A percentile compares a stretch with the other conserved stretches of the same genome.
These are phyloP conservation scores for Nemania bipapillata DNA, from an alignment of 2,329 filamentous ascomycete species.

Conservation along the genomic window DNA sequence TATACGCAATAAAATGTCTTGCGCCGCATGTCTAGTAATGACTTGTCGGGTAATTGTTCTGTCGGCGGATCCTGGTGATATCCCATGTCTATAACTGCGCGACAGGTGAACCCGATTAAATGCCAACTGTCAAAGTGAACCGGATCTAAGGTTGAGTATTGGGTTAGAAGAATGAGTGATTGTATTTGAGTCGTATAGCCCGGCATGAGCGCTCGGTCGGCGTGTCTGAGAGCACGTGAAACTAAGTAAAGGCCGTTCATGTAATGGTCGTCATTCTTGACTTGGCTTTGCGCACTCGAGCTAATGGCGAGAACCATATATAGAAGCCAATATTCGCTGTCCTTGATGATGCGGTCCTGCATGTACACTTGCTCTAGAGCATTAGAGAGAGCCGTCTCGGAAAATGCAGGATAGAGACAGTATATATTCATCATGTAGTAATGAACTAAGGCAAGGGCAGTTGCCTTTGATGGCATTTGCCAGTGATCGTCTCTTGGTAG, in stretches of 20 bases:
- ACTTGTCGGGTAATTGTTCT: constrained; percentile 73
- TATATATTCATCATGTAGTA: constrained; percentile 88
- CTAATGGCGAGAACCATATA: constrained; percentile 90
- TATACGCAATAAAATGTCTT: constrained; percentile 92
- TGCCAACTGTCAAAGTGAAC: constrained; percentile 95
- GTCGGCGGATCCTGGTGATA: constrained; percentile 89
- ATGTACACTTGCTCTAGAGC: constrained; percentile 84
- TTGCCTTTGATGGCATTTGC: constrained; percentile 76
- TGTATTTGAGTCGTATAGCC: constrained; percentile 88
- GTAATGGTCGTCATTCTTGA: constrained; percentile 72
- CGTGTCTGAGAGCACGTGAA: constrained; percentile 75
- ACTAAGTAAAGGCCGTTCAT: constrained; percentile 66
- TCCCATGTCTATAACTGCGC: constrained; percentile 87
- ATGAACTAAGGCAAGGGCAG: constrained; percentile 76
- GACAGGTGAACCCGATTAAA: constrained; percentile 86
- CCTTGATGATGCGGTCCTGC: constrained; percentile 69
- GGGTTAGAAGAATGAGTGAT: constrained; percentile 83
- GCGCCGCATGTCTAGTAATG: constrained; percentile 78
- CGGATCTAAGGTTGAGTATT: constrained; percentile 91
- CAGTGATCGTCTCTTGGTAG: constrained; percentile 71
- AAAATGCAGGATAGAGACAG: constrained; percentile 82
- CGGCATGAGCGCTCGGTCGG: constrained; percentile 84
- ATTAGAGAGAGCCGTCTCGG: constrained; percentile 79
- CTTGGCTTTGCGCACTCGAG: constrained; percentile 77
- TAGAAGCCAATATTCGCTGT: constrained; percentile 84